Conservation (phyloP, 768 basidiomycete genomes). For the Trametes gibbosa region DNA sequence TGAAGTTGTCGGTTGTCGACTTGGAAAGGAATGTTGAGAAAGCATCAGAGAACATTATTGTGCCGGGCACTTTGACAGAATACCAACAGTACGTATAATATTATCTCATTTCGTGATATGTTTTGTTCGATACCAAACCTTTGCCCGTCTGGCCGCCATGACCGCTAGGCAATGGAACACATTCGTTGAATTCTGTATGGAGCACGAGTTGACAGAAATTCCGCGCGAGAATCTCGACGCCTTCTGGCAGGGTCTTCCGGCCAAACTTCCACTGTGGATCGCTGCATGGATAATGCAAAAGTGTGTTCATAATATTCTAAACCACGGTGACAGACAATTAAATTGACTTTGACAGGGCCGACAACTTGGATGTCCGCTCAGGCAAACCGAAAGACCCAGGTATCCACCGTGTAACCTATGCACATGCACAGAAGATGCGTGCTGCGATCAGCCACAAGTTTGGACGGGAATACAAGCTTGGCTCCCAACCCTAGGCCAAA, state of each 20-base stretch:
- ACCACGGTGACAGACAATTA: neutral
- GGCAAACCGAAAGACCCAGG: conserved; percentile 11
- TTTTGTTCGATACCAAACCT: no score
- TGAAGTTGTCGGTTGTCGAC: neutral
- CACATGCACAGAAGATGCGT: conserved; percentile 28
- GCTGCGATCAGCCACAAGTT: conserved; percentile 25
- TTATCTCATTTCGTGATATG: no score
- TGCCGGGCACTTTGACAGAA: neutral
- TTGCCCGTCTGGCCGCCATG: no score
- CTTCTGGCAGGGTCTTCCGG: conserved; percentile 4
- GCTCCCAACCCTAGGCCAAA: conserved; percentile 17
- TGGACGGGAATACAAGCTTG: conserved; percentile 15
- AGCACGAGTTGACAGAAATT: neutral
- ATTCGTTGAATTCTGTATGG: conserved; percentile 3
- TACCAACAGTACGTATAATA: neutral
- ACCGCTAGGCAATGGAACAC: neutral
- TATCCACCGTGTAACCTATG: conserved; percentile 26
- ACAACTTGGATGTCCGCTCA: conserved; percentile 16
- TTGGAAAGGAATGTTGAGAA: neutral
- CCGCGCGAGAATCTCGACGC: neutral
- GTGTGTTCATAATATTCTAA: neutral
- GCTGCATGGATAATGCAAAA: conserved; percentile 20
- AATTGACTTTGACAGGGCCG: conserved; percentile 7
- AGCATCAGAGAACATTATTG: neutral
- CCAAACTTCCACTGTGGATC: conserved; percentile 16